These are phyloP conservation scores for Closterium sp. DNA, from an alignment of 139 green algal species.

Conservation along the genomic window DNA sequence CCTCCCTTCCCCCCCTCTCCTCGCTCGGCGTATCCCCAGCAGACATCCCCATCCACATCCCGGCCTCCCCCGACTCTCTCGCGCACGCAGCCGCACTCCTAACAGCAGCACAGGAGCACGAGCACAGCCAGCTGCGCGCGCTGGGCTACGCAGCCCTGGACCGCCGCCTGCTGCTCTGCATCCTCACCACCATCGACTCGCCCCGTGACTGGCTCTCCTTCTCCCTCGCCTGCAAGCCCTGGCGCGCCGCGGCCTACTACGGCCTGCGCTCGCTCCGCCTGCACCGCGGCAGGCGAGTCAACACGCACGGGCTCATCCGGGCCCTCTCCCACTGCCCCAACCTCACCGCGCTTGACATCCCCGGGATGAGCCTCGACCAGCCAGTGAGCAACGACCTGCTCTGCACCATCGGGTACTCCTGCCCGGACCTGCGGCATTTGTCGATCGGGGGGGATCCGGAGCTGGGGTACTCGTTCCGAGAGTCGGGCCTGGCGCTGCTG, in stretches of 20 bases:
- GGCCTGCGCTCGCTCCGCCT: neutral
- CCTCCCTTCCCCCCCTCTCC: neutral
- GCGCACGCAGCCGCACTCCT: neutral
- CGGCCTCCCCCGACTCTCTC: neutral
- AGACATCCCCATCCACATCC: neutral
- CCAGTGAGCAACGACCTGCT: constrained; percentile 11
- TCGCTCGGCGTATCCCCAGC: neutral
- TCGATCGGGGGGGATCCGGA: constrained; percentile 2
- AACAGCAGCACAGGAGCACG: neutral
- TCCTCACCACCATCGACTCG: neutral
- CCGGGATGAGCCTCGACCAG: neutral
- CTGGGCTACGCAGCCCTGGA: neutral
- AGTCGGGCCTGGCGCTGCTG: neutral
- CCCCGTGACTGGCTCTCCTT: neutral
- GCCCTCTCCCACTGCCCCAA: constrained; percentile 14
- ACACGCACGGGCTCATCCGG: neutral
- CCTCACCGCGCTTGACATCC: constrained; percentile 2
- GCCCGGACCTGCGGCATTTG: neutral
- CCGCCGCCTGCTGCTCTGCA: neutral
- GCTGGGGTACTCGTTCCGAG: neutral
- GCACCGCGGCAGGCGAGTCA: neutral
- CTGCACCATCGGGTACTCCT: constrained; percentile 5
- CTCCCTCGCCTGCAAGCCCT: neutral
- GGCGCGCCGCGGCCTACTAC: neutral
- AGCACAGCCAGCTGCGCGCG: neutral